Evolutionary conservation across 805 yeast species (phyloP), one percentile per base, ranked within the genome.

Genomic region (Zygotorulaspora danielsina): DNA sequence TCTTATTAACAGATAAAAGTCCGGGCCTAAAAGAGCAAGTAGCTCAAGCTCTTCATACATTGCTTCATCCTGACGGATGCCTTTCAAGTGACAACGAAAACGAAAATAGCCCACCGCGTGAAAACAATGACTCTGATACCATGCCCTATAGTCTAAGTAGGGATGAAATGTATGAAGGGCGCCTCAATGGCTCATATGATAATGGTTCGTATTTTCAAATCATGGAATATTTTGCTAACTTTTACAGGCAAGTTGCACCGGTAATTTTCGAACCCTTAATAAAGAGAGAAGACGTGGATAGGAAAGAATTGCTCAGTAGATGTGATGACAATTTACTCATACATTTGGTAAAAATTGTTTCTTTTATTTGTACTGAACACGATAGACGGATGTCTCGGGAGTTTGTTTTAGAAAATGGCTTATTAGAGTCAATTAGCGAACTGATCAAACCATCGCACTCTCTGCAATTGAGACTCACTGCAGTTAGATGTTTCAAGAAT

Each of bases 1-100:
- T 87, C 12, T 59, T 89, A 5, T 58, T 79, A 2, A 70, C 74
- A 15, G 94, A 84, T 44, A 65, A 69, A 8, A 79, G 79, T 46
- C 74, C 80, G 4, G 94, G 95, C 0, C 63, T 88, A 36, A 80
- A 83, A 54, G 76, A 84, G 5, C 96, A 88, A 59, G 83, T 89
- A 0, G 79, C 76, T 46, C 96, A 88, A 61, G 95, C 96, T 1
- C 62, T 89, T 34, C 80, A 80, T 55, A 78, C 80, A 2, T 61
- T 89, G 22, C 66, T 89, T 10, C 89, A 84, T 53, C 80, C 85
- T 1, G 63, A 58, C 29, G 65, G 63, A 5, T 61, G 59, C 33
- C 33, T 57, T 17, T 53, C 54, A 7, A 47, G 37, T 19, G 49
- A 39, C 19, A 46, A 47, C 7, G 50, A 48, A n/a, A 33, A 41